Percentiles rank a stretch among this genome's conserved stretches.
phyloP scores from a whole-genome alignment of 2,329 filamentous ascomycete genomes.

The Aspergillus sp. region DNA sequence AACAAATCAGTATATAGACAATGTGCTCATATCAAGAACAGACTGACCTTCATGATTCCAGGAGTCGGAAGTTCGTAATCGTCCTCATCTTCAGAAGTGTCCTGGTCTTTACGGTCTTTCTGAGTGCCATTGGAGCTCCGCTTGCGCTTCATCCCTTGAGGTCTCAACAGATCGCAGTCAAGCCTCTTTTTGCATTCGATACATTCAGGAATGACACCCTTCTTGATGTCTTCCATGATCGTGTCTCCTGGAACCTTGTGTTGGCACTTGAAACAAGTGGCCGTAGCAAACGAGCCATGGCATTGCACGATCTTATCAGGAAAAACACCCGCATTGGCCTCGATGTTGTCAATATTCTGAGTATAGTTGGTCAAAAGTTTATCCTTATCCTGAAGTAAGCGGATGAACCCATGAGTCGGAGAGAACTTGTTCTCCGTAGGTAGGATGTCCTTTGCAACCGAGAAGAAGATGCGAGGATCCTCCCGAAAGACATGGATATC shows the following conservation, averaged over 20 bases:
- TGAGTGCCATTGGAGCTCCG: constrained; percentile 42
- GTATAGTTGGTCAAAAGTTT: constrained; percentile 96
- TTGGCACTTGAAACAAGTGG: constrained; percentile 77
- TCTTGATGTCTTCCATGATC: constrained; percentile 73
- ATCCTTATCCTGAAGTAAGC: constrained; percentile 74
- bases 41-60: constrained; percentile 67
- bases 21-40: neutral
- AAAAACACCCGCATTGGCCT: constrained; percentile 74
- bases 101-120: constrained; percentile 51
- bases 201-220: constrained; percentile 70
- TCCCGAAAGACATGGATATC: constrained; percentile 80
- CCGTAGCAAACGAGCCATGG: constrained; percentile 91
- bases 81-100: constrained; percentile 52
- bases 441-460: constrained; percentile 81
- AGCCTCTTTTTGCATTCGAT: constrained; percentile 59
- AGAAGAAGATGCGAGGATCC: constrained; percentile 86
- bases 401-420: constrained; percentile 90
- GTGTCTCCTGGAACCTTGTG: constrained; percentile 65
- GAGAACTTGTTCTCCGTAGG: constrained; percentile 74
- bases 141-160: constrained; percentile 47
- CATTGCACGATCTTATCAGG: constrained; percentile 85
- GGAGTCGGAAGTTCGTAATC: constrained; percentile 60
- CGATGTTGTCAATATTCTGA: constrained; percentile 97
- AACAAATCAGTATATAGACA: constrained; percentile 6
- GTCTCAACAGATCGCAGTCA: constrained; percentile 31